Evolutionary conservation across 441 rosid genomes (phyloP), one percentile per base, ranked within the genome.

Genomic region (Jatropha podagrica): DNA sequence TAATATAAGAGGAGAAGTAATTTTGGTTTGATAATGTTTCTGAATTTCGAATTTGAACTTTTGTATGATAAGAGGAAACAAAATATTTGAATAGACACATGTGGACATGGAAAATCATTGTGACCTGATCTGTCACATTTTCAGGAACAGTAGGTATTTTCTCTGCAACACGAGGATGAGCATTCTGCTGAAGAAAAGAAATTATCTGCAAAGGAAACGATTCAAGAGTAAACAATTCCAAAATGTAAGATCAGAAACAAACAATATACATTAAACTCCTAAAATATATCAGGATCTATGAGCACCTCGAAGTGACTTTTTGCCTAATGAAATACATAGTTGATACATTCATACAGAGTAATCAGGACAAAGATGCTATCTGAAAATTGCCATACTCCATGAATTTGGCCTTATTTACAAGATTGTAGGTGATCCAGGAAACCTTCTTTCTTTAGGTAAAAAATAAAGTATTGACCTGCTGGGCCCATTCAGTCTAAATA

Each of bases 101-200:
- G 37, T 77, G 32, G 71, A 74, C 27, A 69, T 11, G 41, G 54
- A 77, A 65, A 73, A 68, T 55, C 68, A 78, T 42, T 42, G 51
- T 38, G 26, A 93, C 99, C 98, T 93, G 99, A 80, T 93, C 99
- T 0, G 96, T 88, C 72, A 95, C 99, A 79, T 96, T 96, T 85
- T 96, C 97, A 15, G 98, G 98, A 78, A 96, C 90, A 52, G 90
- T 79, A 12, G 97, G 99, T 79, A 87, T 14, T 84, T 85, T 86
- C 66, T 88, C 93, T 7, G 97, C 95, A 72, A 92, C 91, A 61
- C 95, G 92, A 76, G 93, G 94, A 88, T 94, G 99, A 7, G 97
- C 88, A 81, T 96, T 93, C 78, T 96, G 97, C 86, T 90, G 97
- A 70, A 96, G 93, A 80, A 95, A 95, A 56, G 90, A 74, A 72